Percentiles rank a stretch among this genome's conserved stretches.
Conservation (phyloP, 2,329 filamentous ascomycete species). For the Acrodontium crateriforme region DNA sequence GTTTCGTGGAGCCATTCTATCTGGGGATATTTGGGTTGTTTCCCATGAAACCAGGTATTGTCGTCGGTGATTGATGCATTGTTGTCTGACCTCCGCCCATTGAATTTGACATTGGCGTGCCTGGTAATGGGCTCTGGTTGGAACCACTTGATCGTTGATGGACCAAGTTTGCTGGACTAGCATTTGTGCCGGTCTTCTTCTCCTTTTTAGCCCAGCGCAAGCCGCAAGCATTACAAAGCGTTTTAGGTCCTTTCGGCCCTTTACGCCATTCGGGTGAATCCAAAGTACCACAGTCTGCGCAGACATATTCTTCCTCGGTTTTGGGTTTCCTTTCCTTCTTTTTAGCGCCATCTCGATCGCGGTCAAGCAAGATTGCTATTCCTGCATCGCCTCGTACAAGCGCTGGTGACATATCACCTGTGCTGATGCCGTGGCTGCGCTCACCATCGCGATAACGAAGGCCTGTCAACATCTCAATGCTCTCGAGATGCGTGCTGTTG, state of each 20-base stretch:
- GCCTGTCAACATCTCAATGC: constrained; percentile 86
- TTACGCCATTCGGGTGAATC: constrained; percentile 96
- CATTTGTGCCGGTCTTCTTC: too few species aligned
- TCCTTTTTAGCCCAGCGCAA: constrained; percentile 27
- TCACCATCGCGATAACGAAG: constrained; percentile 80
- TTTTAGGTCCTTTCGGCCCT: constrained; percentile 83
- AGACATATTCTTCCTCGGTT: constrained; percentile 73
- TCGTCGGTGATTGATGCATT: too few species aligned
- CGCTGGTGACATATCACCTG: constrained; percentile 65
- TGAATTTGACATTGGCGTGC: too few species aligned
- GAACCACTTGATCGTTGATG: too few species aligned
- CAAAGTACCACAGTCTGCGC: constrained; percentile 85
- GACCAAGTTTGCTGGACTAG: too few species aligned
- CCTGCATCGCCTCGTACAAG: constrained; percentile 76
- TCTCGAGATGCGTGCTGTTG: constrained; percentile 58
- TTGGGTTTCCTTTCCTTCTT: constrained; percentile 86
- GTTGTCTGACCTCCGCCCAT: too few species aligned
- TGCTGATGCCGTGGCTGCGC: constrained; percentile 74
- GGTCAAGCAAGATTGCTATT: constrained; percentile 69
- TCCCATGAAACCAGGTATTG: too few species aligned
- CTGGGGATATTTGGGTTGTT: too few species aligned
- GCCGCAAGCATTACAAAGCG: constrained; percentile 88
- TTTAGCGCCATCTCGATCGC: constrained; percentile 66
- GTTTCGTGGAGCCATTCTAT: too few species aligned
- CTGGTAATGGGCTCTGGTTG: too few species aligned